Evolutionary conservation across 2,329 filamentous ascomycete genomes (phyloP), one percentile per base, ranked within the genome.

Genomic region (Boeremia lycopersici): DNA sequence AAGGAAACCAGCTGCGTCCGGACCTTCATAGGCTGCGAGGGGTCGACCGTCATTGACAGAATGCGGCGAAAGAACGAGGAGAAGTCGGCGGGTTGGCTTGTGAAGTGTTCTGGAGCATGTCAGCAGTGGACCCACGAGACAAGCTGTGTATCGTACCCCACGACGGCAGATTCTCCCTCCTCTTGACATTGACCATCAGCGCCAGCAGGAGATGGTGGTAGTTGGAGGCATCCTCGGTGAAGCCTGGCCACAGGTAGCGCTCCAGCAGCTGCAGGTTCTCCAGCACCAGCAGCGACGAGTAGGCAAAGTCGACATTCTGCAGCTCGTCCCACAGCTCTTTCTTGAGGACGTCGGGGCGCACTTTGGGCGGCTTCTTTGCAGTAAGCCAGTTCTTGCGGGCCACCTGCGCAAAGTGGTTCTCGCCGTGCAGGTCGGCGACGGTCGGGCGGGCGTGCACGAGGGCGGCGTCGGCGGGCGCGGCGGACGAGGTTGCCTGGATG

Each of bases 211-310:
- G 81, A 48, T 97, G 89, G 74, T 99, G 93, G 69, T 92, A 88
- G 74, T 99, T 96, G 29, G 93, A 96, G 4, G 91, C 86, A 67
- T 95, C 87, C 61, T 96, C 90, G 11, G 84, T 87, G 73, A 96
- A 99, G 46, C 89, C 91, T 40, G 95, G 95, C 95, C 95, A 99
- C 26, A 99, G 83, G 72, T 96, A 98, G 70, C 84, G 89, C 75
- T 99, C 95, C 55, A 99, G 78, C 36, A 93, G 86, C 78, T 97
- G 95, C 65, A 98, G 77, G 65, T 92, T 93, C 77, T 99, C 95
- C 50, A 99, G 82, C 25, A 90, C 84, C 61, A 96, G 79, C 19
- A 99, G 82, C 5, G 89, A 89, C 72, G 86, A 89, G 73, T 89
- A 86, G 30, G 85, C 81, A 71, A 97, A 98, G 50, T 85, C 83